phyloP scores from a whole-genome alignment of 1,284 basidiomycete species.

The Rhodotorula glutinis region DNA sequence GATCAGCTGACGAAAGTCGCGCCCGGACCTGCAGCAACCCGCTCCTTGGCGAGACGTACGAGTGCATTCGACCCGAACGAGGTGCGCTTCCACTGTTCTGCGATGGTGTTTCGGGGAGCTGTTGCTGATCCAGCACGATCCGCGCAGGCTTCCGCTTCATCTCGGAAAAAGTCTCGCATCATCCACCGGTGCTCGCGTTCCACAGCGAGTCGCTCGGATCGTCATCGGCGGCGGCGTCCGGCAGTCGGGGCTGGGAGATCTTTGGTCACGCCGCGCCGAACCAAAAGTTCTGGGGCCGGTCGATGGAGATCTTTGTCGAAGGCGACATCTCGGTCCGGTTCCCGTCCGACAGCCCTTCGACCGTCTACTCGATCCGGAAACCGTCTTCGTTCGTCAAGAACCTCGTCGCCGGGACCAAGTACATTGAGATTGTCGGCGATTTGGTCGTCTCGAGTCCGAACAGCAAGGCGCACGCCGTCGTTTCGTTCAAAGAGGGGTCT shows the following conservation, averaged over 20 bases:
- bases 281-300: slow-evolving; percentile 78
- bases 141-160: slow-evolving; percentile 64
- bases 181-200: slow-evolving; percentile 74
- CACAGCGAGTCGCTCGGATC: slow-evolving; percentile 58
- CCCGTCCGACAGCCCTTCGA: slow-evolving; percentile 16
- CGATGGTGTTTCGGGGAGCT: no score
- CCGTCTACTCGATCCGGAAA: slow-evolving; percentile 49
- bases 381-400: slow-evolving; percentile 86
- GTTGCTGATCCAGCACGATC: not conserved
- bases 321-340: slow-evolving; percentile 34
- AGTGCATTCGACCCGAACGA: slow-evolving; percentile 61
- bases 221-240: slow-evolving; percentile 48
- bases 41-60: slow-evolving; percentile 83
- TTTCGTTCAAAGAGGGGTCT: slow-evolving; percentile 73
- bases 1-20: no score
- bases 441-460: slow-evolving; percentile 66
- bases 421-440: slow-evolving; percentile 72
- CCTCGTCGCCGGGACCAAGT: slow-evolving; percentile 83
- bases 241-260: slow-evolving; percentile 59
- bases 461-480: slow-evolving; percentile 57
- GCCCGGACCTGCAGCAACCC: slow-evolving; percentile 61
- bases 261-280: slow-evolving; percentile 66
- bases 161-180: slow-evolving; percentile 82
- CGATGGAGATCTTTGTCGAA: slow-evolving; percentile 39
- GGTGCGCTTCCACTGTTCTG: slow-evolving; percentile 20